Base-by-base conservation (phyloP, 2,329 filamentous ascomycete species). In the Venturiaceae sp. region DNA sequence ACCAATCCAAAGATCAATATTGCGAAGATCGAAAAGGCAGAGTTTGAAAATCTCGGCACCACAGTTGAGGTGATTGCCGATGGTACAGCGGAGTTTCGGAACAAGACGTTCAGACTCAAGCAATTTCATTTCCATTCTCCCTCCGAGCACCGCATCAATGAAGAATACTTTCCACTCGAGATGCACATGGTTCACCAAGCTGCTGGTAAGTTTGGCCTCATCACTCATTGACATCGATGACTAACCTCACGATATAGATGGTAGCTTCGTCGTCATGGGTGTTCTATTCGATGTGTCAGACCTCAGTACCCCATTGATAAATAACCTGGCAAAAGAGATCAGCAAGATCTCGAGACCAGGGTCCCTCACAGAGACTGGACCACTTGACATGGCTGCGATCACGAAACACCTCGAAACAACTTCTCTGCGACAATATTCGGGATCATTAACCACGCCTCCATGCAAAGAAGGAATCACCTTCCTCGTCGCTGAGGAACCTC, bases 111-210 rank as follows among this genome's bases (percentile, higher is more conserved):
- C 66, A 65, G 63, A 0, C 71, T 83, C 14, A 69, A 69, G 52
- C 81, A 84, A 63, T 83, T 83, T 70, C 82, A 84, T 68, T 81
- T 84, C 70, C 82, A 84, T 65, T 79, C 80, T 0, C 81, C 82
- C 0, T 80, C 79, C 46, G 82, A 85, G 72, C 82, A 85, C 64
- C 74, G 77, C 52, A 71, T 83, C 58, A 67, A 71, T 58, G 70
- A 72, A n/a, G 75, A 78, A 62, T 73, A 74, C 65, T 76, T 70
- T 63, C 75, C 66, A 63, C 75, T 65, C 67, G 74, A 80, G 67
- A 68, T 79, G 69, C 83, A 85, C 71, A 81, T 84, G 75, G 82
- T 85, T 41, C 83, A 81, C 66, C 72, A 79, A 65, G 73, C 72
- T 14, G 70, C 73, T 13, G 64, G 74, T 76, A 69, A 46, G 68